Base-by-base conservation (phyloP, 176 grass and related monocot genomes). In the Lolium rigidum region DNA sequence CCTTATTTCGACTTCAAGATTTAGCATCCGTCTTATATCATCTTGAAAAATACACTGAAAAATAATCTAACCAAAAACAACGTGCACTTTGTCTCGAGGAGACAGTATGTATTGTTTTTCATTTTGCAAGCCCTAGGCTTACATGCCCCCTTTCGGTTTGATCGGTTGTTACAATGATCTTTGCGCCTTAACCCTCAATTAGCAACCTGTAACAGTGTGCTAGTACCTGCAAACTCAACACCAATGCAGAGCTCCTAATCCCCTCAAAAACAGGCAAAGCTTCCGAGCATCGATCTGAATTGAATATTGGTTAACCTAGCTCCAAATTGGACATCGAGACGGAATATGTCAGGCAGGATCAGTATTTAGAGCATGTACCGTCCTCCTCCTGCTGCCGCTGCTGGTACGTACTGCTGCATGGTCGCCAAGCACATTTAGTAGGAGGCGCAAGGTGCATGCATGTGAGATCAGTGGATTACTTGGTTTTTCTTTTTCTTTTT, bases 331-430 rank as follows among this genome's bases (percentile, higher is more conserved):
- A 51, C 65, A 65, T 44, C 26, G 3, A 64, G 28, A 89, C 21
- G 82, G 82, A 84, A 84, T 74, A 74, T 84, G 70, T 56, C 82
- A 64, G 67, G 21, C 67, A 84, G 6, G 28, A 79, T 52, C 63
- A 56, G 78, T 18, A 38, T 37, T 68, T 68, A 10, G 61, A 22
- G 7, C 43, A 84, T 79, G 87, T 74, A 55, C 52, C 52, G 54
- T 56, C 54, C 54, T 56, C 65, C 46, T 65, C 15, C 76, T 56
- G 46, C 46, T 44, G 15, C 38, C 2, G 31, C 31, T 3, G 31
- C 31, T 38, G 28, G 6, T 67, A 63, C 21, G 2, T 67, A 63
- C 60, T 26, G 22, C 60, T 26, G 22, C 60, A 63, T 26, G 10
- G 64, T 17, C 64, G 59, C 59, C 22, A 62, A 62, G 10, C 59